A percentile compares a stretch with the other conserved stretches of the same genome.
Conservation (phyloP, 164 flowering plant genomes). For the Cinnamomum micranthum region DNA sequence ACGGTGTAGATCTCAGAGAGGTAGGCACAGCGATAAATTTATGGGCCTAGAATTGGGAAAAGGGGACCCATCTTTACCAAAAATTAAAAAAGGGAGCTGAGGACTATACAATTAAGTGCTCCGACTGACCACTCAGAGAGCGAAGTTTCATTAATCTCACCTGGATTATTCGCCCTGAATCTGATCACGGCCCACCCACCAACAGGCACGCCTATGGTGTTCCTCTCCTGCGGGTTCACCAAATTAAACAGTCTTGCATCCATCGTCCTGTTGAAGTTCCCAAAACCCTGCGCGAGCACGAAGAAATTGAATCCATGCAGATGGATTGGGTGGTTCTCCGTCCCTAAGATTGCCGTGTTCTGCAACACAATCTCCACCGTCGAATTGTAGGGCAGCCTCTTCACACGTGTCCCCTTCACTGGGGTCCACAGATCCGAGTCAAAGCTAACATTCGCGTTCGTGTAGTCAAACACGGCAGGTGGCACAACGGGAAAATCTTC, state of each 20-base stretch:
- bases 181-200: slow-evolving; percentile 89
- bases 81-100: too few relatives aligned
- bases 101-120: too few relatives aligned
- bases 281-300: slow-evolving; percentile 76
- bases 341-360: slow-evolving; percentile 49
- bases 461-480: slow-evolving; percentile 28
- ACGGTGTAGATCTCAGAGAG: too few relatives aligned
- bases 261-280: slow-evolving; percentile 38
- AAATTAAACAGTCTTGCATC: slow-evolving; percentile 48
- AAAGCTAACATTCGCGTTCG: slow-evolving; percentile 22
- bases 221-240: slow-evolving; percentile 55
- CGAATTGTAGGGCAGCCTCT: slow-evolving; percentile 43
- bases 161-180: slow-evolving; percentile 71
- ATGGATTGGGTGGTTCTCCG: slow-evolving; percentile 73
- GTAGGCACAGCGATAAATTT: too few relatives aligned
- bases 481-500: slow-evolving; percentile 44
- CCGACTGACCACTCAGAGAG: too few relatives aligned
- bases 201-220: slow-evolving; percentile 70
- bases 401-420: slow-evolving; percentile 41
- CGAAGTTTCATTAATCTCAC: slow-evolving; percentile 15
- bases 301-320: slow-evolving; percentile 66
- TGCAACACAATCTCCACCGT: slow-evolving; percentile 74
- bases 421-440: slow-evolving; percentile 17
- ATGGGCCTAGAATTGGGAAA: too few relatives aligned
- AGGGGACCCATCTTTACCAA: too few relatives aligned